phyloP scores from a whole-genome alignment of 2,329 filamentous ascomycete genomes.

The Trematosphaeria pertusa region DNA sequence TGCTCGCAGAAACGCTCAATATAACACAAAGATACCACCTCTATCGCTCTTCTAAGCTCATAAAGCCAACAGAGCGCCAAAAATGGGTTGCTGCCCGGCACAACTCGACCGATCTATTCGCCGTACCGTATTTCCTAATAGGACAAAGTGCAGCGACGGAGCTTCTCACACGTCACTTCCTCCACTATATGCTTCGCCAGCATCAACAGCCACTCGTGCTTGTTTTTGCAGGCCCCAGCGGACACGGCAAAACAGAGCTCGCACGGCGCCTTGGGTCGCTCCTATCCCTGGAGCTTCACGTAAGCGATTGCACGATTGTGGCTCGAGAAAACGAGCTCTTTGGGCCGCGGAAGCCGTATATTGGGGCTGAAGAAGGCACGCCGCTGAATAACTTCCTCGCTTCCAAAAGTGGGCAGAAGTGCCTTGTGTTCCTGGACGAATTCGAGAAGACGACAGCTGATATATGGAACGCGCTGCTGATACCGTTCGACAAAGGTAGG shows the following conservation, averaged over 20 bases:
- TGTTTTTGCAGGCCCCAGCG: conserved; percentile 17
- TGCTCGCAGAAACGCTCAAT: background rate
- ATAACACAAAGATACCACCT: background rate
- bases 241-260: conserved; percentile 22
- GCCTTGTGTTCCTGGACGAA: conserved; percentile 60
- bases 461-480: conserved; percentile 53
- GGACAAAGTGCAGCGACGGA: conserved; percentile 42
- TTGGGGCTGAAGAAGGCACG: conserved; percentile 46
- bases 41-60: background rate
- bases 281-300: conserved; percentile 7
- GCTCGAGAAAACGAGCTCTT: conserved; percentile 56
- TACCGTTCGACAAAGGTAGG: conserved; percentile 54
- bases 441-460: conserved; percentile 57
- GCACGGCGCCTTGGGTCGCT: conserved; percentile 14
- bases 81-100: background rate
- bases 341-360: conserved; percentile 49
- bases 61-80: background rate
- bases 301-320: conserved; percentile 36
- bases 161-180: conserved; percentile 30
- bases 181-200: conserved; percentile 40
- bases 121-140: conserved; percentile 45
- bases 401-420: conserved; percentile 40
- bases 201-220: conserved; percentile 21
- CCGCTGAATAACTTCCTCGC: conserved; percentile 58
- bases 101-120: conserved; percentile 27